These are phyloP conservation scores for Daldinia vernicosa DNA, from an alignment of 495 filamentous ascomycete species.

Conservation along the genomic window DNA sequence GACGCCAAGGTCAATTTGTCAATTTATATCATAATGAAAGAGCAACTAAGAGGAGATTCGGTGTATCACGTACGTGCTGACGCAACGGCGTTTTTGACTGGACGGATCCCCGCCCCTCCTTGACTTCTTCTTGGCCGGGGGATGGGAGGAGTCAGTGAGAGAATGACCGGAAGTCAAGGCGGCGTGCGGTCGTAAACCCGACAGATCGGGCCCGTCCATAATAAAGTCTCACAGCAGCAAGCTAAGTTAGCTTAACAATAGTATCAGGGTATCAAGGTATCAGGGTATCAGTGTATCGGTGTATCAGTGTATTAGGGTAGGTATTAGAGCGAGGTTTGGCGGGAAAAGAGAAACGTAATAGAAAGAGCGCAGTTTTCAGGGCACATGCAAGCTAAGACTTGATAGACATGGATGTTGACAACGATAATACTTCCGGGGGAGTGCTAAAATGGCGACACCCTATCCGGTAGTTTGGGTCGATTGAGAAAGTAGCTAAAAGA, in stretches of 20 bases:
- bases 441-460: conserved; percentile 13
- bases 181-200: conserved; percentile 30
- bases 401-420: conserved; percentile 32
- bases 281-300: neutral
- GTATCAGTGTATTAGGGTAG: neutral
- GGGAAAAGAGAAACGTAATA: conserved; percentile 36
- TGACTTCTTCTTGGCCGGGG: conserved; percentile 59
- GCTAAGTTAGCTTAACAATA: conserved; percentile 13
- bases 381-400: conserved; percentile 33
- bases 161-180: conserved; percentile 24
- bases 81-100: conserved; percentile 81
- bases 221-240: conserved; percentile 23
- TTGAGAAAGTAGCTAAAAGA: neutral
- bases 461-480: conserved; percentile 37
- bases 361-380: conserved; percentile 26
- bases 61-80: conserved; percentile 69
- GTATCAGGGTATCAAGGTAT: neutral
- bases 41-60: neutral
- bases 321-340: conserved; percentile 8
- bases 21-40: conserved; percentile 7
- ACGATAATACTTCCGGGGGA: conserved; percentile 25
- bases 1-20: conserved; percentile 11
- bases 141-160: conserved; percentile 26
- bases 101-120: conserved; percentile 59
- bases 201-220: conserved; percentile 38